Percentiles rank a stretch among this genome's conserved stretches.
phyloP scores from a whole-genome alignment of 352 stramenopile species.

The Globisporangium polare region DNA sequence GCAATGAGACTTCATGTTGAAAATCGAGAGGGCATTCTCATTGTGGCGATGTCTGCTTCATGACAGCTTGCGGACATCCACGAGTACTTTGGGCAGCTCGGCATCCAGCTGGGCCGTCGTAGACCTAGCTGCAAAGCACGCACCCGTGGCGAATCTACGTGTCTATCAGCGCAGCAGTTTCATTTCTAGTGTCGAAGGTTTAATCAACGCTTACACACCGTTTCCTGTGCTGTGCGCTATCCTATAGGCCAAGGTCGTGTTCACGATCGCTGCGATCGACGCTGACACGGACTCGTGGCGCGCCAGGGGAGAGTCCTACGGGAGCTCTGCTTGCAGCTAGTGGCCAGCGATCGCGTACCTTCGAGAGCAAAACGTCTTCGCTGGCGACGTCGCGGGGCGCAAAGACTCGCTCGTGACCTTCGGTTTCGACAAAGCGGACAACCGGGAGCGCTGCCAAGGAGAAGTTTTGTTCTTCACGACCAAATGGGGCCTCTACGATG shows the following conservation, averaged over 20 bases:
- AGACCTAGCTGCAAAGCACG: background rate
- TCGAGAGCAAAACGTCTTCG: background rate
- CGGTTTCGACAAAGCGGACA: background rate
- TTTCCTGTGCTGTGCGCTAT: no score
- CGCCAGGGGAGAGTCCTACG: background rate
- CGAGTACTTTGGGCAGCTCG: constrained; percentile 3
- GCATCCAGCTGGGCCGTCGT: constrained; percentile 1
- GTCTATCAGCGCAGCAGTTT: no score
- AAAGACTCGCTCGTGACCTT: background rate
- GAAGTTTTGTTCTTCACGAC: background rate
- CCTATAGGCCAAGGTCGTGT: background rate
- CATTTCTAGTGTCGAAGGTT: no score
- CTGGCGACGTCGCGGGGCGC: background rate
- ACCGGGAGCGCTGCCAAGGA: background rate
- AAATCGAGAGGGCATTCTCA: no score
- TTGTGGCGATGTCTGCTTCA: no score
- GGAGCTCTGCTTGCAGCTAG: background rate
- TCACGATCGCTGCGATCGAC: background rate
- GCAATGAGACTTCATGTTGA: no score
- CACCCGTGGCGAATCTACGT: no score
- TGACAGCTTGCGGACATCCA: background rate
- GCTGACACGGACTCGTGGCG: background rate
- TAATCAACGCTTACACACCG: no score
- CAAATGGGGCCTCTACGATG: constrained; percentile 6
- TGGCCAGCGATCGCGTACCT: background rate